Evolutionary conservation across 1,139 yeast genomes (phyloP).

Genomic region (Pichia sp.): DNA sequence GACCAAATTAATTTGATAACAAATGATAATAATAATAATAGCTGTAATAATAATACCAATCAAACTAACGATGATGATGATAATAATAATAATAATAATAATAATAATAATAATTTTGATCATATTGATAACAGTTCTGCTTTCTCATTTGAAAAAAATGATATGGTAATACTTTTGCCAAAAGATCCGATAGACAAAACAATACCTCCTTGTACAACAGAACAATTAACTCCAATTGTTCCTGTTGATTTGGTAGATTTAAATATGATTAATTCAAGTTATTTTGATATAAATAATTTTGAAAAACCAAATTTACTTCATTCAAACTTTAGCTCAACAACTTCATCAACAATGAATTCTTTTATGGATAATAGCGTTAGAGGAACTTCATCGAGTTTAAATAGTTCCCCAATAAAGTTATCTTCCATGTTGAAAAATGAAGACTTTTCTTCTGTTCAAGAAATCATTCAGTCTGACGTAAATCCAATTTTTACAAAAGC

Average conservation of each 20-base stretch:
- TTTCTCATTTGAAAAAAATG: neutral
- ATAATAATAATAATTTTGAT: neutral
- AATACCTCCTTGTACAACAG: conserved; percentile 25
- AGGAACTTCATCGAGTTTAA: conserved; percentile 5
- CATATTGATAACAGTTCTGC: neutral
- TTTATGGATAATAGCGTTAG: neutral
- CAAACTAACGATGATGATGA: neutral
- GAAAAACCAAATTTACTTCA: conserved; percentile 8
- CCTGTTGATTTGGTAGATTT: conserved; percentile 12
- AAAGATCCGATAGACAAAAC: conserved; percentile 23
- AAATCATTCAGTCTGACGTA: conserved; percentile 13
- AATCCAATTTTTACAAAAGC: conserved; percentile 25
- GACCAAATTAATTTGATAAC: neutral
- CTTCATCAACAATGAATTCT: conserved; percentile 4
- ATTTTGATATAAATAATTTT: conserved; percentile 1
- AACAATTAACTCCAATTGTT: conserved; percentile 25
- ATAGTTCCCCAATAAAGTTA: conserved; percentile 7
- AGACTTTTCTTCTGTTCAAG: neutral
- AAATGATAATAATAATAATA: neutral
- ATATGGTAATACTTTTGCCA: conserved; percentile 23
- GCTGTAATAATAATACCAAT: neutral
- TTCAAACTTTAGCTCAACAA: conserved; percentile 14
- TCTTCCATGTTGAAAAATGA: neutral
- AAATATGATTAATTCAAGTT: too few species aligned
- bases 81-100: neutral